These are phyloP conservation scores for Kwoniella newhampshirensis DNA, from an alignment of 768 basidiomycete genomes.

Conservation along the genomic window DNA sequence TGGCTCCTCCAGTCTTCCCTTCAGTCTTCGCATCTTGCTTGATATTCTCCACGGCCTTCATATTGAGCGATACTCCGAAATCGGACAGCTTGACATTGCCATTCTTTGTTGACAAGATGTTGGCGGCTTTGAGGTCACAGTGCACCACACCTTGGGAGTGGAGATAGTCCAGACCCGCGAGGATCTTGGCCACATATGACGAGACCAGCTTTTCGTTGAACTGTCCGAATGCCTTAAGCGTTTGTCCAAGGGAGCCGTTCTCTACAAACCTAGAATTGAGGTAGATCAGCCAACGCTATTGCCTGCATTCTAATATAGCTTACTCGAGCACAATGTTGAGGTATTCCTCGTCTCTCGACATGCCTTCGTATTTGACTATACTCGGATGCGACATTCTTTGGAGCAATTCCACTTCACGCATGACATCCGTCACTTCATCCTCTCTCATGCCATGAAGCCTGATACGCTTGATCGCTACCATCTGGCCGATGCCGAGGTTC, in stretches of 20 bases:
- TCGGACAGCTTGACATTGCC: constrained; percentile 97
- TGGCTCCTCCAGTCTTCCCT: constrained; percentile 13
- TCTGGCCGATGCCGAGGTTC: constrained; percentile 89
- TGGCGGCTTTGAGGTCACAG: constrained; percentile 97
- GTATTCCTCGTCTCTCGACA: constrained; percentile 82
- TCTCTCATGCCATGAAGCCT: constrained; percentile 85
- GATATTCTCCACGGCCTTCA: constrained; percentile 74
- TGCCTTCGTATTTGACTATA: constrained; percentile 96
- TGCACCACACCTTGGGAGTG: constrained; percentile 77
- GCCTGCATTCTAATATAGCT: constrained; percentile 52
- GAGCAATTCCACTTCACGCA: constrained; percentile 90
- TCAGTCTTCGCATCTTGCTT: constrained; percentile 61
- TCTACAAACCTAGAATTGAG: constrained; percentile 73
- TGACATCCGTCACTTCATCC: constrained; percentile 82
- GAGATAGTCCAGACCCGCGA: constrained; percentile 91
- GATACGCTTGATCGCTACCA: constrained; percentile 99
- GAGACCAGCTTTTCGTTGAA: constrained; percentile 89
- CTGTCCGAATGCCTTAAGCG: constrained; percentile 87
- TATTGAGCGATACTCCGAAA: constrained; percentile 94
- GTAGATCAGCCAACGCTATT: not conserved
- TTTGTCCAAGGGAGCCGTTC: constrained; percentile 91
- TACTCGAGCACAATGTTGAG: constrained; percentile 93
- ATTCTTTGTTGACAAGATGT: constrained; percentile 97
- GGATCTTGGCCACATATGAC: constrained; percentile 90
- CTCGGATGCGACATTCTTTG: constrained; percentile 88